Evolutionary conservation across 768 basidiomycete genomes (phyloP), one percentile per base, ranked within the genome.

Genomic region (Leccinum aurantiacum): DNA sequence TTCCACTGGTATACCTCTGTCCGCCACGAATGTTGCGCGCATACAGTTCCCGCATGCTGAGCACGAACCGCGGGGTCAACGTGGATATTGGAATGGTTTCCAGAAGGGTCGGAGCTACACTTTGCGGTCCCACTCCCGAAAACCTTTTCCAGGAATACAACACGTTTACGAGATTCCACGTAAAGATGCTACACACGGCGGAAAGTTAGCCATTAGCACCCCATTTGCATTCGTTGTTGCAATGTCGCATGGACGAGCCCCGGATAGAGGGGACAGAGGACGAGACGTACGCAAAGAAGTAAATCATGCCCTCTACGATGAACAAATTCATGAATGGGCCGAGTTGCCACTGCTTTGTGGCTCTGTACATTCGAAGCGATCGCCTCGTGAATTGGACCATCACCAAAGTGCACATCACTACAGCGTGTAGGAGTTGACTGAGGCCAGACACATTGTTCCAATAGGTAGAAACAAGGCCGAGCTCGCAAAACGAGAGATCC

Each of bases 231-330:
- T 38, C 37, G 14, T 35, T 14, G 6, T 41, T 17, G 7, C 17
- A 41, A 41, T 41, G 41, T 41, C n/a, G 9, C 41, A 41, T 4
- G 9, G 47, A 8, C 22, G 47, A 48, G 47, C 14, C 6, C 3
- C 6, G 22, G 14, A 24, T 13, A 48, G 7, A 50, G 22, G 10
- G 7, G 8, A 29, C 15, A n/a, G 17, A 57, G 17, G 6, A 11
- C 27, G 33, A 29, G 47, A 63, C 60, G 17, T 33, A 62, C 62
- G 53, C 56, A 44, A 59, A 14, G 51, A 59, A 60, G 58, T 62
- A 49, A 3, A 50, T 24, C 25, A 29, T 6, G 27, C 27, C 24
- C 27, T 50, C 49, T 11, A 15, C 15, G 27, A 46, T 37, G 6
- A 63, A 53, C 13, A 63, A 53, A 2, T 29, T 58, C 44, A 54